These are phyloP conservation scores for Nicotiana knightiana DNA, from an alignment of 257 asterid genomes.

Conservation along the genomic window DNA sequence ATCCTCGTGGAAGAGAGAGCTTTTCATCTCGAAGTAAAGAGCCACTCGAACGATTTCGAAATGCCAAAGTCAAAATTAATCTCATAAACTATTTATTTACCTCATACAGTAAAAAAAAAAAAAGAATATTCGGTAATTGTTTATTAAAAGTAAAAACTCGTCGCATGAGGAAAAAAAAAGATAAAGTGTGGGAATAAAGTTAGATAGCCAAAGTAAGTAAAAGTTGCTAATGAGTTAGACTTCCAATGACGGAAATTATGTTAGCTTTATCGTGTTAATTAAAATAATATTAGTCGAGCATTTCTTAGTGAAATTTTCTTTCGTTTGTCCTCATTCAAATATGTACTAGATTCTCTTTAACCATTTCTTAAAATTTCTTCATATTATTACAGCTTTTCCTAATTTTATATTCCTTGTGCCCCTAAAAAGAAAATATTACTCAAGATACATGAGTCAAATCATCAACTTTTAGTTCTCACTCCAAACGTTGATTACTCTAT, in stretches of 20 bases:
- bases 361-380: not conserved
- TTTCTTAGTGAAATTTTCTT: constrained; percentile 38
- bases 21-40: constrained; percentile 16
- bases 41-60: constrained; percentile 20
- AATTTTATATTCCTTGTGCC: not conserved
- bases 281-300: constrained; percentile 18
- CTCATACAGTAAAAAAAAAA: not conserved
- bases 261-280: constrained; percentile 29
- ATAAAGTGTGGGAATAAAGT: not conserved
- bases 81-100: not conserved
- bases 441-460: not conserved
- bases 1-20: not conserved
- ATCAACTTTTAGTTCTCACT: not conserved
- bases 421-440: too few relatives aligned
- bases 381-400: not conserved
- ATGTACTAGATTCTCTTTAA: constrained; percentile 35
- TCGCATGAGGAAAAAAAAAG: constrained; percentile 1
- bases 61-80: constrained; percentile 24
- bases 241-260: constrained; percentile 10
- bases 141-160: not conserved
- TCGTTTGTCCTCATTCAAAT: constrained; percentile 38
- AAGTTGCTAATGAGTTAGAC: not conserved
- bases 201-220: not conserved
- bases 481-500: too few relatives aligned
- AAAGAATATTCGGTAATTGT: constrained; percentile 1